phyloP scores from a whole-genome alignment of 305 asterid species.

The Galium porrigens region DNA sequence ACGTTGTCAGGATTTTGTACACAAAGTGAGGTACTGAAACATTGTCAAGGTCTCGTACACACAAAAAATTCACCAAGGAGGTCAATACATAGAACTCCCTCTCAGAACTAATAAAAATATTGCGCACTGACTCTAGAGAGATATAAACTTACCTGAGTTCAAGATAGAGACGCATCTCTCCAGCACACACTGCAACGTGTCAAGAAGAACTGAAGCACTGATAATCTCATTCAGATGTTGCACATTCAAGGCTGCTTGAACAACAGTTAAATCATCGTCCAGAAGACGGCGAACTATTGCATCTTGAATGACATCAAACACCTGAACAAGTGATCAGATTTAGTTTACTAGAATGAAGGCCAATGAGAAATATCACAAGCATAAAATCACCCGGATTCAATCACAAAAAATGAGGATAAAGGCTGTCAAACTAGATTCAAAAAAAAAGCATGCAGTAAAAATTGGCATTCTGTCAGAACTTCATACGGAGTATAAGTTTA shows the following conservation, averaged over 20 bases:
- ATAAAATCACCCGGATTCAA: not conserved
- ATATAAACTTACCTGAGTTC: slow-evolving; percentile 40
- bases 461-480: not conserved
- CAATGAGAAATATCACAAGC: not conserved
- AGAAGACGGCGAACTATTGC: slow-evolving; percentile 55
- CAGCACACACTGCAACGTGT: slow-evolving; percentile 43
- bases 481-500: not conserved
- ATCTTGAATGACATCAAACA: slow-evolving; percentile 53
- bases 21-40: not conserved
- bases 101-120: not conserved
- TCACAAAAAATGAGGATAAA: not conserved
- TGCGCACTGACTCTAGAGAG: not conserved
- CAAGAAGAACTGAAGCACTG: slow-evolving; percentile 34
- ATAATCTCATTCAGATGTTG: slow-evolving; percentile 40
- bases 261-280: slow-evolving; percentile 73
- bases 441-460: not conserved
- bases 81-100: not conserved
- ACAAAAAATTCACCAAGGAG: not conserved
- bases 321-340: slow-evolving; percentile 27
- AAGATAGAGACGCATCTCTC: slow-evolving; percentile 47
- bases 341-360: not conserved
- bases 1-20: not conserved
- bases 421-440: not conserved
- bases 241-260: slow-evolving; percentile 51
- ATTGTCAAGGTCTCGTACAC: not conserved